Evolutionary conservation across 106 monocot genomes (phyloP).

Genomic region (Dioscorea alata): DNA sequence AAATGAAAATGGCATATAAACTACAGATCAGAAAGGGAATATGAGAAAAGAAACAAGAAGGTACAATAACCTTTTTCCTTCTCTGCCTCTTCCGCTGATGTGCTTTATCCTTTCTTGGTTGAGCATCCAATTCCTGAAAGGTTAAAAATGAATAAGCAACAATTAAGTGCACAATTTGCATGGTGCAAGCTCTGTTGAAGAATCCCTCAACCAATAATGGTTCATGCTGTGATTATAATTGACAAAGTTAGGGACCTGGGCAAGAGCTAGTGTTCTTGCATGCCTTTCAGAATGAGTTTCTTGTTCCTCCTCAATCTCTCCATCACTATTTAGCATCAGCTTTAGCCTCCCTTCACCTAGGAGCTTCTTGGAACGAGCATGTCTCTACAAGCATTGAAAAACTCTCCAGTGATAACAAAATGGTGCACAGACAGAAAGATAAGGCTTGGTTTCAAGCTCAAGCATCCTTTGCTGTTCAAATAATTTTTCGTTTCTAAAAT

Average conservation of each 20-base stretch:
- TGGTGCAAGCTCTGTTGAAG: no score
- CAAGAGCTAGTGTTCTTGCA: constrained; percentile 71
- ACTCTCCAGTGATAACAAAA: background rate
- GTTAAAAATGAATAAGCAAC: background rate
- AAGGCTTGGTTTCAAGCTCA: no score
- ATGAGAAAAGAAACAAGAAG: background rate
- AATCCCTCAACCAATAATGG: no score
- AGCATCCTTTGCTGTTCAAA: background rate
- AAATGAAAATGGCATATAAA: no score
- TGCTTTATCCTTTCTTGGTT: constrained; percentile 46
- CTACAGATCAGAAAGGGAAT: no score
- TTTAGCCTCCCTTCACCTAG: constrained; percentile 70
- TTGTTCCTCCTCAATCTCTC: constrained; percentile 87
- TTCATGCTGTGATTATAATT: no score
- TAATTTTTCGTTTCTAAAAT: background rate
- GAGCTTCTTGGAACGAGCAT: constrained; percentile 79
- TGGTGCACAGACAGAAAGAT: no score
- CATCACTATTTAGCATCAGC: constrained; percentile 82
- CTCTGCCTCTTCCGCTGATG: constrained; percentile 33
- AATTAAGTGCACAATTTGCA: background rate
- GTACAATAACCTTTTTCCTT: constrained; percentile 42
- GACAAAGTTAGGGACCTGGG: constrained; percentile 31
- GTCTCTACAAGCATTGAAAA: constrained; percentile 33
- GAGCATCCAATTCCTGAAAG: constrained; percentile 34
- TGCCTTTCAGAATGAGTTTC: constrained; percentile 97